These are phyloP conservation scores for Arctium minus DNA, from an alignment of 129 eudicot species.

Conservation along the genomic window DNA sequence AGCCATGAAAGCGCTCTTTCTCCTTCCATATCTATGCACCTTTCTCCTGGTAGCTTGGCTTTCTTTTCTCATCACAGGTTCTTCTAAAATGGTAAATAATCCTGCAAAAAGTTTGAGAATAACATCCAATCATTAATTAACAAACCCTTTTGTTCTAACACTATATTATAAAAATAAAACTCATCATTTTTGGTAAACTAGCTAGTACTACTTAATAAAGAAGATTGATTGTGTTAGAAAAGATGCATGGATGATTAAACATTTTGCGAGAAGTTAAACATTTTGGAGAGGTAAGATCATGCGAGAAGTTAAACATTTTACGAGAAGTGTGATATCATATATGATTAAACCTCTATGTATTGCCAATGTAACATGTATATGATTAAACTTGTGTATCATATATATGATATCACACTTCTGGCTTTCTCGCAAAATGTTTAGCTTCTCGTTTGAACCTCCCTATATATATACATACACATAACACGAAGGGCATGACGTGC, in stretches of 20 bases:
- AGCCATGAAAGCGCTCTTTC: constrained; percentile 29
- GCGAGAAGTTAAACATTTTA: no score
- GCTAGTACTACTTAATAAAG: not conserved
- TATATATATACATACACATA: not conserved
- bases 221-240: not conserved
- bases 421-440: no score
- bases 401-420: no score
- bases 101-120: constrained; percentile 35
- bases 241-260: not conserved
- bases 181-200: not conserved
- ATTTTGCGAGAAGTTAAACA: no score
- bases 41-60: constrained; percentile 32
- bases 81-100: constrained; percentile 61
- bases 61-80: constrained; percentile 34
- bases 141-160: not conserved
- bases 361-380: no score
- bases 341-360: no score
- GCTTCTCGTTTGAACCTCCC: no score
- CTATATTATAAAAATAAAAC: not conserved
- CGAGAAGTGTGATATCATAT: no score
- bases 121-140: not conserved
- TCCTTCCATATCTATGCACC: constrained; percentile 26
- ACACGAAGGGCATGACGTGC: not conserved
- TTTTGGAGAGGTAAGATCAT: no score
- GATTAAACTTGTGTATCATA: no score